Percentiles rank a stretch among this genome's conserved stretches.
Conservation (phyloP, 257 asterid genomes). For the Petunia axillaris region DNA sequence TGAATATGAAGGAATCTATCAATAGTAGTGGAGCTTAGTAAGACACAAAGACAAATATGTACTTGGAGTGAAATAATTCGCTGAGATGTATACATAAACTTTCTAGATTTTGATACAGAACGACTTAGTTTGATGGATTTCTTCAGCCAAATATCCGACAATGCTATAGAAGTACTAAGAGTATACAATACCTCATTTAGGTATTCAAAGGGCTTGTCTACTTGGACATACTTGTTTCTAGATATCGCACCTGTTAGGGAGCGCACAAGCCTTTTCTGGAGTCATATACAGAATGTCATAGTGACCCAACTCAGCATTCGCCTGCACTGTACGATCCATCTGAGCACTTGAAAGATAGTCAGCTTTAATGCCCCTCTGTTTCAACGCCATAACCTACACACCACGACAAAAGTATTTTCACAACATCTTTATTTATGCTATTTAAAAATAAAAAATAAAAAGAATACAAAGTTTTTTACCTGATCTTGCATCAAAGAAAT, state of each 20-base stretch:
- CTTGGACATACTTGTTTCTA: background rate
- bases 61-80: background rate
- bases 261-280: slow-evolving; percentile 79
- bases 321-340: slow-evolving; percentile 53
- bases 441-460: background rate
- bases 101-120: background rate
- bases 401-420: slow-evolving; percentile 18
- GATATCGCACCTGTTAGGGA: slow-evolving; percentile 53
- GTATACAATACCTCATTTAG: background rate
- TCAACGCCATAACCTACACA: slow-evolving; percentile 84
- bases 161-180: slow-evolving; percentile 12
- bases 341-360: slow-evolving; percentile 93
- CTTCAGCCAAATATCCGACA: slow-evolving; percentile 10
- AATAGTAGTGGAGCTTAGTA: slow-evolving; percentile 10
- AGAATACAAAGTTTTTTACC: slow-evolving; percentile 42
- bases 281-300: slow-evolving; percentile 79
- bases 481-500: slow-evolving; percentile 97
- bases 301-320: slow-evolving; percentile 71
- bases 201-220: background rate
- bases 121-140: background rate
- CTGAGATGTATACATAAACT: background rate
- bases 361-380: slow-evolving; percentile 79
- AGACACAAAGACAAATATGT: background rate
- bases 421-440: background rate
- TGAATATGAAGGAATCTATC: slow-evolving; percentile 5